These are phyloP conservation scores for Silene latifolia DNA, from an alignment of 148 eudicot genomes.

Conservation along the genomic window DNA sequence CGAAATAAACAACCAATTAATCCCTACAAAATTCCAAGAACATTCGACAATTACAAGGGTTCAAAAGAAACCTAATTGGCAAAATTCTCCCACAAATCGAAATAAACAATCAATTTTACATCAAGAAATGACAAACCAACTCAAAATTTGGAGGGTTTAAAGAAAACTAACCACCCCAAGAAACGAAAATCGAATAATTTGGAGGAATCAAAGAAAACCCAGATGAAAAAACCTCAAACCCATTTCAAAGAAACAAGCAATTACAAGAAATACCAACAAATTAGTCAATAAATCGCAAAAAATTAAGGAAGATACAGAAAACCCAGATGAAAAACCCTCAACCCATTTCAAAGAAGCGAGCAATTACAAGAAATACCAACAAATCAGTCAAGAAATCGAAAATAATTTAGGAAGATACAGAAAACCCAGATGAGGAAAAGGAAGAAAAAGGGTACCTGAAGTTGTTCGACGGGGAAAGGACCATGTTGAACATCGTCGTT, in stretches of 20 bases:
- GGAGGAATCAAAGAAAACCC: not conserved
- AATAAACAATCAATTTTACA: not conserved
- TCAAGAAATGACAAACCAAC: not conserved
- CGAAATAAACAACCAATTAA: not conserved
- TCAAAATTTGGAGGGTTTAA: not conserved
- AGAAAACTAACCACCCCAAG: too few species aligned
- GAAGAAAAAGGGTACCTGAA: slow-evolving; percentile 46
- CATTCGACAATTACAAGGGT: not conserved
- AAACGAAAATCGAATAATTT: not conserved
- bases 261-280: not conserved
- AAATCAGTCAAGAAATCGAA: not conserved
- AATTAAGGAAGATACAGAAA: not conserved
- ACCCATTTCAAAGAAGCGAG: slow-evolving; percentile 16
- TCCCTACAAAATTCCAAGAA: not conserved
- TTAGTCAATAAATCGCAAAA: not conserved
- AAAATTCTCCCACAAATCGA: not conserved
- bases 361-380: not conserved
- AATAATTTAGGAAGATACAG: not conserved
- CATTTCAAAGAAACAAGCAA: slow-evolving; percentile 6
- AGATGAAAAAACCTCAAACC: slow-evolving; percentile 10
- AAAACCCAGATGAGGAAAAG: slow-evolving; percentile 12
- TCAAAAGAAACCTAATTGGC: not conserved
- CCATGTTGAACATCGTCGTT: slow-evolving; percentile 69
- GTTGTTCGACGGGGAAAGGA: slow-evolving; percentile 81
- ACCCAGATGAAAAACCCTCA: slow-evolving; percentile 9